A percentile compares a stretch with the other conserved stretches of the same genome.
phyloP scores from a whole-genome alignment of 441 rosid species.

The Isatis lusitanica region DNA sequence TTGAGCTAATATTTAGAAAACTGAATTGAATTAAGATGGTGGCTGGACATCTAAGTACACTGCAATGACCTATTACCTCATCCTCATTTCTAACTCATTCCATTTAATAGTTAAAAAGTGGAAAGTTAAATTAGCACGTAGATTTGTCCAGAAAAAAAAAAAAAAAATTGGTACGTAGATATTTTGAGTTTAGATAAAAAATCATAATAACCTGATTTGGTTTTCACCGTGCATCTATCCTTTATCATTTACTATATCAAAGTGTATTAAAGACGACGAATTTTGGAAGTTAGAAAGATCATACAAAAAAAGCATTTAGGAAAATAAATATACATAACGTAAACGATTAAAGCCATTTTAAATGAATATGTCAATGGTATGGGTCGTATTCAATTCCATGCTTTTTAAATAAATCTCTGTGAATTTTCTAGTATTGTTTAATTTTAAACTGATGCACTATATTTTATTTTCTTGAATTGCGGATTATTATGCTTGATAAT shows the following conservation, averaged over 20 bases:
- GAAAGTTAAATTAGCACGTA: background rate
- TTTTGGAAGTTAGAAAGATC: background rate
- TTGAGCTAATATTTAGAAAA: background rate
- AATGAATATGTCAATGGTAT: background rate
- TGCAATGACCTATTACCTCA: background rate
- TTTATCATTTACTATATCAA: background rate
- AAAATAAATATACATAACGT: background rate
- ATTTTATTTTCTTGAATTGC: background rate
- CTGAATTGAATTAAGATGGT: background rate
- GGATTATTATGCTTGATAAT: background rate
- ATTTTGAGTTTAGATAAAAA: background rate
- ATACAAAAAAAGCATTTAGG: background rate
- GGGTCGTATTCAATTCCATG: constrained; percentile 14
- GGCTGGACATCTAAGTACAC: background rate
- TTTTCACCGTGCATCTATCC: background rate
- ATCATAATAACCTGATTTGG: background rate
- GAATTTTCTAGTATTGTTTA: background rate
- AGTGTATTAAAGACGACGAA: background rate
- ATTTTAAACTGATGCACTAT: too few species aligned
- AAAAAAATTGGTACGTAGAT: too few species aligned
- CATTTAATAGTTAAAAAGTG: background rate
- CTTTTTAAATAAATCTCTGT: background rate
- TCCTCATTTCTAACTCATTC: background rate
- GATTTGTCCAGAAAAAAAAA: too few species aligned
- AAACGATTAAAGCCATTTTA: background rate